Base-by-base conservation (phyloP, 495 filamentous ascomycete genomes). In the Aspergillus biplanus region DNA sequence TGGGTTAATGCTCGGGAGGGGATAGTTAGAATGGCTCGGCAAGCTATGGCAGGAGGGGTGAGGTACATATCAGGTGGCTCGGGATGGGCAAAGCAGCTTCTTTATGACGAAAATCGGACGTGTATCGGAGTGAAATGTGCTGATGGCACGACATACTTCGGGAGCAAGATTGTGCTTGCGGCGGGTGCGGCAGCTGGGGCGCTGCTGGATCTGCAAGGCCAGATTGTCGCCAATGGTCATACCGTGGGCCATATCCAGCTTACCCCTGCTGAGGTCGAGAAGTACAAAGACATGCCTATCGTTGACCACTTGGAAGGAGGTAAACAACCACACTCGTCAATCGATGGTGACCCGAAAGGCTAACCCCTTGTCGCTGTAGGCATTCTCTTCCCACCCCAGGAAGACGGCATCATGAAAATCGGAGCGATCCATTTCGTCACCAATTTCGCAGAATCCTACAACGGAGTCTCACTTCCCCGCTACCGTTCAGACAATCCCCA, bases 201-300 rank as follows among this genome's bases (percentile, higher is more conserved):
- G 13, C 62, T 78, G 35, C 61, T 78, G n/a, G 74, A 78, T 34
- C 16, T 77, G 33, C 50, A 78, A 3, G 68, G 63, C 9, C 75
- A 78, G 52, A 66, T 73, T 8, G 62, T 57, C 6, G 69, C 71
- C 4, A 68, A 69, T 54, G 69, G 69, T 0, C 71, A 73, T 27
- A 32, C 52, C 21, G 71, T 73, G 6, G 71, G 61, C 0, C 67
- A 71, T 63, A 73, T 73, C 21, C 71, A 71, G 32, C 63, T 73
- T 6, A 69, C 63, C 4, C 64, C 71, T 1, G 59, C 48, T 0
- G 69, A 73, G 42, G 65, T 61, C 1, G 46, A 68, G 33, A 44
- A 64, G 15, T 73, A 71, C 32, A 42, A 35, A 13, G 15, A 31
- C 21, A 42, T 62, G 8, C 60, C 60, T 32, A 62, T 62, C 33